These are phyloP conservation scores for Amoebophrya sp. DNA, from an alignment of 169 alveolate genomes.

Conservation along the genomic window DNA sequence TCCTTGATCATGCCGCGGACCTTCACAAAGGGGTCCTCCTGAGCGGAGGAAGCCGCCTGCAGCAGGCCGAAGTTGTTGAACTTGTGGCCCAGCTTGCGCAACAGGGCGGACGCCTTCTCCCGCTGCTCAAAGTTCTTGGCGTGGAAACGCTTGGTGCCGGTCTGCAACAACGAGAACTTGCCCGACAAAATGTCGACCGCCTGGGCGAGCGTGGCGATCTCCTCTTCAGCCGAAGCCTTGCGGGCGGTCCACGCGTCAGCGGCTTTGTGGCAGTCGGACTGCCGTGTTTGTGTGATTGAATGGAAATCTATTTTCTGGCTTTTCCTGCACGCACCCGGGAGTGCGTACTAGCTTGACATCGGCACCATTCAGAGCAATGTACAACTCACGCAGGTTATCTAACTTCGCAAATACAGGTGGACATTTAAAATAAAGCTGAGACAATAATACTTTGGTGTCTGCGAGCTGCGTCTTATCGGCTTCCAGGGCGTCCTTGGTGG, in stretches of 20 bases:
- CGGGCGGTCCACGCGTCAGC: slow-evolving; percentile 13
- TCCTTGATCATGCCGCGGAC: neutral
- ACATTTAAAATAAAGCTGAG: neutral
- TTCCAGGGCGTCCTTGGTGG: neutral
- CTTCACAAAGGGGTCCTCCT: neutral
- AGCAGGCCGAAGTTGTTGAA: slow-evolving; percentile 10
- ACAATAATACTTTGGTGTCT: neutral
- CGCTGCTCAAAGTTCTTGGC: neutral
- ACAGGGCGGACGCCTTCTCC: neutral
- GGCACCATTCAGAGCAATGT: neutral
- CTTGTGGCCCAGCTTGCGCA: neutral
- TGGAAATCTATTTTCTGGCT: neutral
- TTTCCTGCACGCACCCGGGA: neutral
- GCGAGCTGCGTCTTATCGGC: neutral
- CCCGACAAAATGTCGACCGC: neutral
- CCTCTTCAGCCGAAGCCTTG: neutral
- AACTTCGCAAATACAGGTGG: neutral
- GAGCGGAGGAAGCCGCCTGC: neutral
- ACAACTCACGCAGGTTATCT: neutral
- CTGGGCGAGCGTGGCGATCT: neutral
- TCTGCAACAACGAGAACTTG: neutral
- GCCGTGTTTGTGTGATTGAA: too few species aligned
- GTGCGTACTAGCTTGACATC: neutral
- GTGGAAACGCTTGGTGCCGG: neutral
- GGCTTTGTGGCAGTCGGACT: slow-evolving; percentile 10